Evolutionary conservation across 768 basidiomycete genomes (phyloP).

Genomic region (Kwoniella mangroviensis): DNA sequence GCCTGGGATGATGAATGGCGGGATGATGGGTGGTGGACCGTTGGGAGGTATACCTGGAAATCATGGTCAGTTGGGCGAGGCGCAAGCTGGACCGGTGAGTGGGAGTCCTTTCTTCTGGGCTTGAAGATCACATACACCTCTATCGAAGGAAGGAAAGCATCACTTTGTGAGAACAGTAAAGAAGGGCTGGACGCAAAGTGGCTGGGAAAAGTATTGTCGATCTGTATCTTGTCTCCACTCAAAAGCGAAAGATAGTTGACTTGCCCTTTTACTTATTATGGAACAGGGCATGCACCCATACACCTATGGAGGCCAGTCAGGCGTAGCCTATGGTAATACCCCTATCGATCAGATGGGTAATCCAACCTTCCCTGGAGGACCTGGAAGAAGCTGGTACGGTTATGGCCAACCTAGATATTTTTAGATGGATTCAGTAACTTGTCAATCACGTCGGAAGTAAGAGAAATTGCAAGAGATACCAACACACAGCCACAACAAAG

Average conservation of each 20-base stretch:
- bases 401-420: conserved; percentile 45
- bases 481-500: neutral
- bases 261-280: too few species aligned
- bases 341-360: conserved; percentile 52
- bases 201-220: too few species aligned
- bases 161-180: too few species aligned
- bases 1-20: conserved; percentile 5
- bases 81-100: conserved; percentile 52
- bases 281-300: conserved; percentile 56
- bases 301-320: conserved; percentile 40
- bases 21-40: conserved; percentile 25
- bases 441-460: neutral
- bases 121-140: too few species aligned
- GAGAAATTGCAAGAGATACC: neutral
- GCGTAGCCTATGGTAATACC: conserved; percentile 46
- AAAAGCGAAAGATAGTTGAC: too few species aligned
- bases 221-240: too few species aligned
- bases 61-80: conserved; percentile 37
- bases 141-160: too few species aligned
- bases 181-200: too few species aligned
- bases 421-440: conserved; percentile 12
- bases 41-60: conserved; percentile 27
- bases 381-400: conserved; percentile 43
- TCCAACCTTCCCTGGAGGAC: conserved; percentile 48
- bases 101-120: neutral